Evolutionary conservation across 345 rosid species (phyloP), one percentile per base, ranked within the genome.

Genomic region (Raphanus sativus): DNA sequence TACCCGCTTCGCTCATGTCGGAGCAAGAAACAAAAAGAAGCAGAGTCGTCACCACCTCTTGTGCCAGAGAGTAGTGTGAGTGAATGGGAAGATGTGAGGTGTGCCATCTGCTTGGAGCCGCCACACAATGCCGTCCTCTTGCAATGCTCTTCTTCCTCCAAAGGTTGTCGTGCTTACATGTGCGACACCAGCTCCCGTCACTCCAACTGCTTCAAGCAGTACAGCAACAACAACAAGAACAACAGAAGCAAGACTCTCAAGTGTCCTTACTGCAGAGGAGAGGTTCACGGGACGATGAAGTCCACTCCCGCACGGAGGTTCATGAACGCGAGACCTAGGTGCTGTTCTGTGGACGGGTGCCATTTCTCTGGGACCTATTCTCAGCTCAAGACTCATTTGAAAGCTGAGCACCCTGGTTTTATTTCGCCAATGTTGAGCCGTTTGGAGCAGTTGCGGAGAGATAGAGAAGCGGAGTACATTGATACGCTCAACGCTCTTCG

Each of bases 101-200:
- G 97, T 74, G 86, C 90, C 0, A 75, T 89, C 60, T 92, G 96
- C 71, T 84, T 92, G 89, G 97, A 92, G 71, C 87, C 87, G 6
- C 96, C 97, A 1, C 96, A 89, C 72, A 92, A 87, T 70, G 92
- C 86, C 0, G 93, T 90, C 16, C 87, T 90, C 34, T 67, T 92
- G 66, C 77, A 56, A 5, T 92, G 97, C 75, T 79, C 91, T 36
- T 87, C 93, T 10, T 78, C 42, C 63, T 79, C 85, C 16, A 84
- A 84, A 28, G 96, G 96, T 1, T 90, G 97, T 12, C 83, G 80
- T 11, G 88, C 96, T 40, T 89, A 83, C 85, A 89, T 90, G 82
- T 92, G 97, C 54, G 86, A 89, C 73, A 90, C 93, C 0, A 90
- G 89, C 74, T 56, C 80, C 25, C 89, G 90, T 29, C 94, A 87